Conservation (phyloP, 495 filamentous ascomycete species). For the Hypoxylon fuscum region DNA sequence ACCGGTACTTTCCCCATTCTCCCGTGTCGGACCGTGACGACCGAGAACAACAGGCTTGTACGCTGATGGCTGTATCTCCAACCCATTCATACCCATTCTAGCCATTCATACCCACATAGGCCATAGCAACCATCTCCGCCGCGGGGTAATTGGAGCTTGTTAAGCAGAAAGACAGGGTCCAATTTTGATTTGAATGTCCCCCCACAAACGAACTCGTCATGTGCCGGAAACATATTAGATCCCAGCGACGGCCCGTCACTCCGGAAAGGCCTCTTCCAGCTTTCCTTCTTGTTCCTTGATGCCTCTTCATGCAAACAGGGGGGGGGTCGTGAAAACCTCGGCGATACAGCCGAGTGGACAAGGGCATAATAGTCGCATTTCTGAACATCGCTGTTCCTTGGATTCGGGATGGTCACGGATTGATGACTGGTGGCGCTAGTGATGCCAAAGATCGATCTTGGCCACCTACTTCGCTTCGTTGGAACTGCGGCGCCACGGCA, state of each 20-base stretch:
- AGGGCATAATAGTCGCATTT: constrained; percentile 27
- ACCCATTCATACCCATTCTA: constrained; percentile 31
- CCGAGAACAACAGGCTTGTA: constrained; percentile 53
- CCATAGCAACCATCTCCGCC: constrained; percentile 45
- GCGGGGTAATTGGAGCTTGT: constrained; percentile 46
- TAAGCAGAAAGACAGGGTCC: constrained; percentile 32
- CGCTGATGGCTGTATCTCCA: constrained; percentile 40
- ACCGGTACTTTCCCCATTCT: constrained; percentile 51
- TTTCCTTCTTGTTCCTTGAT: too few species aligned
- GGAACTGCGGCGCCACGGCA: constrained; percentile 27
- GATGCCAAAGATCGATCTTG: constrained; percentile 39
- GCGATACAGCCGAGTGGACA: constrained; percentile 36
- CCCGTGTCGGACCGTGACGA: constrained; percentile 59
- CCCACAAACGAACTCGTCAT: constrained; percentile 41
- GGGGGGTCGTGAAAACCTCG: constrained; percentile 35
- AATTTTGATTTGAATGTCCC: constrained; percentile 27
- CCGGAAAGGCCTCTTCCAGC: constrained; percentile 28
- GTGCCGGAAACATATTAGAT: constrained; percentile 42
- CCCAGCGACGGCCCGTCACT: constrained; percentile 47
- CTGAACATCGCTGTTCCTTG: constrained; percentile 33
- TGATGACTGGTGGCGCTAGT: constrained; percentile 32
- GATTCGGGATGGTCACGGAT: constrained; percentile 41
- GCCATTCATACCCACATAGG: constrained; percentile 36
- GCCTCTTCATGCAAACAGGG: constrained; percentile 15
- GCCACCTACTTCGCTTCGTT: constrained; percentile 9